Evolutionary conservation across 179 eudicot genomes (phyloP).

Genomic region (Patellifolia procumbens): DNA sequence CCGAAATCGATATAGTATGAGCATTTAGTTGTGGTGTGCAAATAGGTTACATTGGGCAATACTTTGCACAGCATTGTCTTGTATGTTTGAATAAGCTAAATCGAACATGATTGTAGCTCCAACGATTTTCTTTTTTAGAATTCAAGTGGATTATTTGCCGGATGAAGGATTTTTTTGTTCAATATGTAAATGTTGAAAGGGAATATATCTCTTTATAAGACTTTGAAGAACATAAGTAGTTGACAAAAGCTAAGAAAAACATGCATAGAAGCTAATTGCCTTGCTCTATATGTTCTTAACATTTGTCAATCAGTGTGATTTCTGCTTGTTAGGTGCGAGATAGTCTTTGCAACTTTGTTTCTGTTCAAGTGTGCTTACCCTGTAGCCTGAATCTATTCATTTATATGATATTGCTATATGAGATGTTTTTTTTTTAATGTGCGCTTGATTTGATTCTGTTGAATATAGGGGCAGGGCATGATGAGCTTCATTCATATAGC

Average conservation of each 20-base stretch:
- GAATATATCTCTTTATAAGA: background rate
- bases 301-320: background rate
- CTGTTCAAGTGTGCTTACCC: background rate
- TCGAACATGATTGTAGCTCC: background rate
- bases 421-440: slow-evolving; percentile 20
- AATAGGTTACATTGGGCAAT: background rate
- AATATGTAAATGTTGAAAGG: background rate
- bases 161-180: background rate
- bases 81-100: background rate
- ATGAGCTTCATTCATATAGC: slow-evolving; percentile 75
- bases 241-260: background rate
- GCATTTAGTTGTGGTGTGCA: background rate
- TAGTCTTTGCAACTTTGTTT: slow-evolving; percentile 1
- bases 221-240: background rate
- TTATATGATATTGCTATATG: background rate
- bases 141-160: background rate
- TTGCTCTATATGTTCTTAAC: background rate
- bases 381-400: background rate
- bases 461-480: slow-evolving; percentile 88
- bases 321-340: background rate
- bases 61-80: background rate
- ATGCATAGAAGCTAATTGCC: background rate
- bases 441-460: slow-evolving; percentile 11
- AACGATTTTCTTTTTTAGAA: background rate
- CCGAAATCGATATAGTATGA: background rate